These are phyloP conservation scores for Penicillium diatomitis DNA, from an alignment of 495 filamentous ascomycete genomes.

Conservation along the genomic window DNA sequence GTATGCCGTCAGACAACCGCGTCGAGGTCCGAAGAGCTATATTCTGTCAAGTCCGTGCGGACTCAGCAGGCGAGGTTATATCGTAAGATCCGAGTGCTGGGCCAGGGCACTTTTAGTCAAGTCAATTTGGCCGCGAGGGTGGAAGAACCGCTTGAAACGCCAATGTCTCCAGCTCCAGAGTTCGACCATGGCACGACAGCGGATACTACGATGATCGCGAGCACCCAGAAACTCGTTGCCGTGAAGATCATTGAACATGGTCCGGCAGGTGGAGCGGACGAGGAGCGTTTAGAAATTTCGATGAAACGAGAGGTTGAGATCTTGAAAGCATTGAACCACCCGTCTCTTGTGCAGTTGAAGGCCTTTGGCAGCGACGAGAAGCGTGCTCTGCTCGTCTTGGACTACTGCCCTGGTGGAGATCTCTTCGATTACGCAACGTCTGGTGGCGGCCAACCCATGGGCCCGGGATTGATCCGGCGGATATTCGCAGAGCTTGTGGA, in stretches of 20 bases:
- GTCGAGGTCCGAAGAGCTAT: conserved; percentile 26
- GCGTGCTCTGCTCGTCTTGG: conserved; percentile 74
- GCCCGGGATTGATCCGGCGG: conserved; percentile 61
- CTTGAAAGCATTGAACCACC: conserved; percentile 75
- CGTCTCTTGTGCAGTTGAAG: conserved; percentile 80
- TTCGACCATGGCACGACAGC: conserved; percentile 15
- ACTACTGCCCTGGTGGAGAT: conserved; percentile 89
- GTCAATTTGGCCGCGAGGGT: conserved; percentile 76
- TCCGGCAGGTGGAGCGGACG: conserved; percentile 80
- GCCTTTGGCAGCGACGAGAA: conserved; percentile 75
- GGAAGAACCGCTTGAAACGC: conserved; percentile 17
- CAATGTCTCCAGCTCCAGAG: conserved; percentile 19
- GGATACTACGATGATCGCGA: conserved; percentile 32
- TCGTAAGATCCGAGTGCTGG: conserved; percentile 68
- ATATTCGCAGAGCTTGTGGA: conserved; percentile 85
- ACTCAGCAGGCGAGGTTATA: conserved; percentile 46
- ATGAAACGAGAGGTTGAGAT: conserved; percentile 93
- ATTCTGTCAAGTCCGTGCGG: conserved; percentile 36
- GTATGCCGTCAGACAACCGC: conserved; percentile 14
- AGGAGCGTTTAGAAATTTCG: conserved; percentile 82
- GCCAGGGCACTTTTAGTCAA: conserved; percentile 91
- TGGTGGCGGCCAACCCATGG: conserved; percentile 48
- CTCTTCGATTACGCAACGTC: conserved; percentile 82
- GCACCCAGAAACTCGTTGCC: conserved; percentile 68
- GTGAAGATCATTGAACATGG: conserved; percentile 94